Evolutionary conservation across 2,329 filamentous ascomycete genomes (phyloP), one percentile per base, ranked within the genome.

Genomic region (Fusarium torreyae): DNA sequence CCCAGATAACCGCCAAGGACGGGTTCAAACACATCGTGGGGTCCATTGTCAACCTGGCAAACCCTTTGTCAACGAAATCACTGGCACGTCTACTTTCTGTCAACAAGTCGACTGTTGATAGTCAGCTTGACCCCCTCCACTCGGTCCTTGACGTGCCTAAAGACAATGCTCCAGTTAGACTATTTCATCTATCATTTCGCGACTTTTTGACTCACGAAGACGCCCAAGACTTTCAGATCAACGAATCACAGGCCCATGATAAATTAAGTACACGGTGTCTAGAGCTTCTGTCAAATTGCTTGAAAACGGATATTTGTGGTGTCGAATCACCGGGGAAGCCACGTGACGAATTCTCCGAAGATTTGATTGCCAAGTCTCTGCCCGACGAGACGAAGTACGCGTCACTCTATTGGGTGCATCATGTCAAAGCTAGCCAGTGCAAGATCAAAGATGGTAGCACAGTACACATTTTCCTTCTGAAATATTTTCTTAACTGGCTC

Each of bases 171-270:
- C 76, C 78, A 0, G 48, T 82, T 6, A 72, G 69, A 17, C 58
- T 78, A 1, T 73, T 79, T 5, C 79, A 83, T 46, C 58, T 78
- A 13, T 81, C 81, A 0, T 83, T 83, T 50, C 75, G 76, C 17
- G 79, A 82, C 43, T 74, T 74, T 4, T 22, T 74, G 2, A 1
- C 64, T 11, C 66, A 79, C 54, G 34, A 65, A n/a, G 53, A 75
- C 31, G 72, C 76, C 36, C 11, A 74, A 68, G 55, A 61, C 64
- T 72, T 75, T n/a, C 65, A 45, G 53, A 17, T 74, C 10, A 50
- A 71, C 13, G 56, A 68, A 9, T 9, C 26, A 7, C 17, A 31
- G 14, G 11, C 36, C 1, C 67, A 73, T 10, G 1, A 22, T 3
- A 13, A 11, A 6, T 15, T 72, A 1, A 57, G 56, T 1, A n/a